Percentiles rank a stretch among this genome's conserved stretches.
Evolutionary conservation across 371 early-diverging fungal genomes (phyloP).

Genomic region (Mucor indicus): DNA sequence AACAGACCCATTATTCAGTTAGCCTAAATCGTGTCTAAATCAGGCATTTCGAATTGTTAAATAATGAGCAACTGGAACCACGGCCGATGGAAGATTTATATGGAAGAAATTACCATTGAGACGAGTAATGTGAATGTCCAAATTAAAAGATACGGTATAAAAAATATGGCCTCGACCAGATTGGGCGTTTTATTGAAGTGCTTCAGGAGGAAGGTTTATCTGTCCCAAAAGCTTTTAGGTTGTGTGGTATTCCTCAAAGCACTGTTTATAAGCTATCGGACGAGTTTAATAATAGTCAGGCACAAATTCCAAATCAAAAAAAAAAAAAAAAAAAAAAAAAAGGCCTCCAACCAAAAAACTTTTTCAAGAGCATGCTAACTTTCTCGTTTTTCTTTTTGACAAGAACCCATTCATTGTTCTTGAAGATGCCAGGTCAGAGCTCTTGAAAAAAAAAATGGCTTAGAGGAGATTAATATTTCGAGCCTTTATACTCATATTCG

Average conservation of each 20-base stretch:
- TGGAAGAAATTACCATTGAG: slow-evolving; percentile 8
- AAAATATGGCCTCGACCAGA: slow-evolving; percentile 2
- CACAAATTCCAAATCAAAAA: slow-evolving; percentile 1
- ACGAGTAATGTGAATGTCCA: slow-evolving; percentile 5
- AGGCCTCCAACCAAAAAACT: slow-evolving; percentile 5
- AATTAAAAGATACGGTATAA: slow-evolving; percentile 4
- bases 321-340: too few species aligned
- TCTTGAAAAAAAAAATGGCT: background rate
- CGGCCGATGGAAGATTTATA: background rate
- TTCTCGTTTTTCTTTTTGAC: slow-evolving; percentile 3
- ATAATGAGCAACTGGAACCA: background rate
- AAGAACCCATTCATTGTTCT: background rate
- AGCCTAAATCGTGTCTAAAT: slow-evolving; percentile 1
- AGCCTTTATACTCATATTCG: slow-evolving; percentile 8
- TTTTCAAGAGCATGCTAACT: slow-evolving; percentile 2
- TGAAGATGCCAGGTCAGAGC: slow-evolving; percentile 1
- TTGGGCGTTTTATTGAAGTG: slow-evolving; percentile 1
- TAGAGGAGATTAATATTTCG: slow-evolving; percentile 3
- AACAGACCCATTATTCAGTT: slow-evolving; percentile 3
- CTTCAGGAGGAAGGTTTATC: slow-evolving; percentile 9
- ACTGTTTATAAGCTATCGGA: slow-evolving; percentile 5
- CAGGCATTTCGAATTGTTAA: slow-evolving; percentile 6
- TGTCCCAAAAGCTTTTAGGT: slow-evolving; percentile 4
- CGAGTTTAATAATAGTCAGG: slow-evolving; percentile 6
- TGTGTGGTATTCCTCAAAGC: slow-evolving; percentile 4